phyloP scores from a whole-genome alignment of 306 rosid species.

The Rubus parviflorus region DNA sequence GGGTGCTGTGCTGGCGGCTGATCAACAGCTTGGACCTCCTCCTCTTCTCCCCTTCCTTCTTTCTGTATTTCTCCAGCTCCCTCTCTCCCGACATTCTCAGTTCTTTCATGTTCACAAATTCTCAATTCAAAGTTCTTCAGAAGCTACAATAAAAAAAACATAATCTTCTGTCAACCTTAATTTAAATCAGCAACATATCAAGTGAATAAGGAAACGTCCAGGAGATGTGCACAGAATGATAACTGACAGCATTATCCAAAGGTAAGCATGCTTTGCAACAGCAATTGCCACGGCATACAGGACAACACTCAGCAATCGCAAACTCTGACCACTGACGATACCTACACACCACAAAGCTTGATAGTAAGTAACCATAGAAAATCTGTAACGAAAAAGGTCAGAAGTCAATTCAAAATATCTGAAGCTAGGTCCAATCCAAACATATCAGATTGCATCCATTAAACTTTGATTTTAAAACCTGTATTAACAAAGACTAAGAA shows the following conservation, averaged over 20 bases:
- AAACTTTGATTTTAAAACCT: no score
- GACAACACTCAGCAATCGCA: not conserved
- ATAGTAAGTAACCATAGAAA: not conserved
- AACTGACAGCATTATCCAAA: not conserved
- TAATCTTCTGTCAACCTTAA: not conserved
- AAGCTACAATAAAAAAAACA: no score
- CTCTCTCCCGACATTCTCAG: not conserved
- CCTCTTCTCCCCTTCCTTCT: slow-evolving; percentile 1
- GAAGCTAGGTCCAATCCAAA: not conserved
- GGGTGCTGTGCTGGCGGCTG: not conserved
- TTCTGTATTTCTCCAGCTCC: not conserved
- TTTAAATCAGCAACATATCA: not conserved
- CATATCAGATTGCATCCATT: not conserved
- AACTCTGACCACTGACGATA: not conserved
- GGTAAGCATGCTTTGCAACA: not conserved
- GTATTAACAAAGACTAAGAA: no score
- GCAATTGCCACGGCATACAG: not conserved
- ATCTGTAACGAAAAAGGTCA: no score
- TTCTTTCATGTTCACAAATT: no score
- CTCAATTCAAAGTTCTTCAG: no score
- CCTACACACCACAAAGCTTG: not conserved
- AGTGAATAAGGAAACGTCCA: not conserved
- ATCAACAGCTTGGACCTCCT: not conserved
- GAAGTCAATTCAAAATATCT: no score
- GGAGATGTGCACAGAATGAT: not conserved